Evolutionary conservation across 2,329 filamentous ascomycete genomes (phyloP).

Genomic region (Clarireedia paspali): DNA sequence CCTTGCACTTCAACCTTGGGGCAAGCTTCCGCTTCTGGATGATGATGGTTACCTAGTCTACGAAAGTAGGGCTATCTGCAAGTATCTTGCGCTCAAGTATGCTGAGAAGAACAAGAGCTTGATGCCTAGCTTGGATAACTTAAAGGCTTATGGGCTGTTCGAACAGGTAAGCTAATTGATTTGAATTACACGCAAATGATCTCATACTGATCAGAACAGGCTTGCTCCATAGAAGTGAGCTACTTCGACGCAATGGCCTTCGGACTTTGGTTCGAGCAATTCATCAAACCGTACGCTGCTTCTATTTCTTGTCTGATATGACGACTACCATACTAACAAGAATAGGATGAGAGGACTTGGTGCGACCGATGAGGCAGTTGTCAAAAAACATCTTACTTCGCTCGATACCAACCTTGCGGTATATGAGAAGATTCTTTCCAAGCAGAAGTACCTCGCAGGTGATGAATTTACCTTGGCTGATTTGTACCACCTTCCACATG

Average conservation of each 20-base stretch:
- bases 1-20: slow-evolving; percentile 29
- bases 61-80: slow-evolving; percentile 26
- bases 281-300: neutral
- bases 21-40: slow-evolving; percentile 30
- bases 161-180: slow-evolving; percentile 1
- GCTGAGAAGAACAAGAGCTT: slow-evolving; percentile 22
- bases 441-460: slow-evolving; percentile 20
- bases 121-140: slow-evolving; percentile 20
- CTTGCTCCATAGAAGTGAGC: neutral
- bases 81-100: slow-evolving; percentile 27
- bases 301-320: neutral
- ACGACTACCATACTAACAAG: neutral
- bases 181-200: too few species aligned
- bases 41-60: slow-evolving; percentile 29
- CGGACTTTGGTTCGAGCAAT: neutral
- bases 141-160: slow-evolving; percentile 21
- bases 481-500: slow-evolving; percentile 16
- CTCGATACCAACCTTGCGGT: slow-evolving; percentile 7
- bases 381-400: neutral
- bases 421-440: slow-evolving; percentile 17
- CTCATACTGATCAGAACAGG: neutral
- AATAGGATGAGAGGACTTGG: neutral
- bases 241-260: neutral
- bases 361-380: neutral
- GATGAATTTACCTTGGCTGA: slow-evolving; percentile 18